A percentile compares a stretch with the other conserved stretches of the same genome.
Conservation (phyloP, 1,284 basidiomycete genomes). For the Bjerkandera adusta region DNA sequence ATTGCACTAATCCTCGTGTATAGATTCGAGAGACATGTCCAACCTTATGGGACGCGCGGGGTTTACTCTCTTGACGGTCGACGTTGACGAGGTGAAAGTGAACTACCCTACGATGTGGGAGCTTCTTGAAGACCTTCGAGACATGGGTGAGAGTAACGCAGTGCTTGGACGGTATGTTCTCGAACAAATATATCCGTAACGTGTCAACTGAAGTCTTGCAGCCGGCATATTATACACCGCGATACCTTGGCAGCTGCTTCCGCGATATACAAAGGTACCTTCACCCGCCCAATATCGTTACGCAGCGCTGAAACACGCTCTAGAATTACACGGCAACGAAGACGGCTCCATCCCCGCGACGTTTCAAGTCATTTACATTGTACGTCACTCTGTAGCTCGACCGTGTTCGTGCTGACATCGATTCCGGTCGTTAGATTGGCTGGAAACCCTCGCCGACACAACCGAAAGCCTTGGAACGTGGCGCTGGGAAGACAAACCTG, state of each 20-base stretch:
- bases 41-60: constrained; percentile 91
- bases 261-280: constrained; percentile 86
- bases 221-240: constrained; percentile 69
- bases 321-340: constrained; percentile 83
- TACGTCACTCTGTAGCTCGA: constrained; percentile 32
- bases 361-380: constrained; percentile 95
- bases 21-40: constrained; percentile 89
- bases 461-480: constrained; percentile 82
- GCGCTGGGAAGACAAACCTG: constrained; percentile 79
- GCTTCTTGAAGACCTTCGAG: constrained; percentile 86
- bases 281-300: not conserved
- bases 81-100: constrained; percentile 91
- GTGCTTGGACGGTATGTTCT: constrained; percentile 69
- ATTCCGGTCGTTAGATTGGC: constrained; percentile 72
- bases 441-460: constrained; percentile 92
- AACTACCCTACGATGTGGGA: constrained; percentile 97
- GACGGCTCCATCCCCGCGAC: constrained; percentile 91
- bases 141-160: constrained; percentile 98
- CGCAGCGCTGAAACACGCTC: no score
- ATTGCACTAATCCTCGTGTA: not conserved
- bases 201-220: constrained; percentile 26
- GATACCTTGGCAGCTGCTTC: constrained; percentile 92
- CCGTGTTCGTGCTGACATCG: constrained; percentile 4
- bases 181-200: not conserved
- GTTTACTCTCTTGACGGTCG: constrained; percentile 92